Evolutionary conservation across 306 rosid species (phyloP).

Genomic region (Cucumis melo): DNA sequence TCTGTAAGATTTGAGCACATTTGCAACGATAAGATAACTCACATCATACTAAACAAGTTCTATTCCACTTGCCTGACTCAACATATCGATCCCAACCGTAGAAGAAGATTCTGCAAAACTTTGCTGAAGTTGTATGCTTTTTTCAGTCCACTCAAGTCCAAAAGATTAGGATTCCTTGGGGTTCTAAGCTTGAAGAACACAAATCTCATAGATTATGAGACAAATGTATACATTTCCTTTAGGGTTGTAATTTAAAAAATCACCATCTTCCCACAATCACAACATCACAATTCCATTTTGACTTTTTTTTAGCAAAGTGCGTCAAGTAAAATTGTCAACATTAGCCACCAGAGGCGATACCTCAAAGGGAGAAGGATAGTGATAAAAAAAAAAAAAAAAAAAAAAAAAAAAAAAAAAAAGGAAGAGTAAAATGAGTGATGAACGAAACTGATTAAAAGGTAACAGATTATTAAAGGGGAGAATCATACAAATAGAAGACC

Average conservation of each 20-base stretch:
- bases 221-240: too few relatives aligned
- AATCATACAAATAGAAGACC: not conserved
- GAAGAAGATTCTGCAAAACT: not conserved
- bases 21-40: slow-evolving; percentile 1
- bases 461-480: not conserved
- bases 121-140: not conserved
- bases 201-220: too few relatives aligned
- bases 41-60: not conserved
- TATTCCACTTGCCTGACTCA: not conserved
- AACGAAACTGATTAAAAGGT: not conserved
- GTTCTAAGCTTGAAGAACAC: not conserved
- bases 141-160: not conserved
- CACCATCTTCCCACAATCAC: not conserved
- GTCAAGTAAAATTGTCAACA: not conserved
- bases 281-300: not conserved
- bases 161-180: not conserved
- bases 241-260: too few relatives aligned
- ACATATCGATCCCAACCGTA: not conserved
- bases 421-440: not conserved
- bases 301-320: not conserved
- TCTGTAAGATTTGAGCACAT: not conserved
- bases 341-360: not conserved
- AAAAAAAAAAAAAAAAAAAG: not conserved
- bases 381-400: not conserved
- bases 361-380: not conserved